Conservation (phyloP, 176 grass and related monocot genomes). For the Panicum miliaceum region DNA sequence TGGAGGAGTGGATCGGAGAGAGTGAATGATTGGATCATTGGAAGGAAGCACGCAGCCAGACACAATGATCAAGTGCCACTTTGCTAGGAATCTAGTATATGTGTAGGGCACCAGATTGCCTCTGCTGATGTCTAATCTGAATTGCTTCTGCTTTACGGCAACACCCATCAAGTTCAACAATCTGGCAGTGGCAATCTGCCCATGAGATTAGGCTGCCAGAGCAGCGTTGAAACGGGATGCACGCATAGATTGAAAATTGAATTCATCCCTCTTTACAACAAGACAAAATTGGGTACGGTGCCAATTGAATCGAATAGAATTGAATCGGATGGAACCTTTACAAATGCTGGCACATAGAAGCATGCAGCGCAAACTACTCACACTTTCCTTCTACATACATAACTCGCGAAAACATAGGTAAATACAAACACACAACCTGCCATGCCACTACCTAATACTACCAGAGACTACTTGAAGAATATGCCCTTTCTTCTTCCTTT, state of each 20-base stretch:
- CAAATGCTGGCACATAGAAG: background rate
- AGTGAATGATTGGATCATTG: background rate
- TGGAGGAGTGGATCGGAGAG: background rate
- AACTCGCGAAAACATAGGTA: background rate
- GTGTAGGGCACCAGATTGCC: background rate
- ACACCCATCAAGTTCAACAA: background rate
- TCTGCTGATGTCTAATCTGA: background rate
- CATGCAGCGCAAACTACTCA: background rate
- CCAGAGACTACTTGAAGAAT: conserved; percentile 83
- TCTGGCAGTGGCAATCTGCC: background rate
- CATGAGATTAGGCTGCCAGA: background rate
- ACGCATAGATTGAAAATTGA: background rate
- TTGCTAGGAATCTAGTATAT: background rate
- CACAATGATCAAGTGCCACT: conserved; percentile 6
- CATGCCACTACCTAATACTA: background rate
- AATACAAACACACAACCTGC: conserved; percentile 7
- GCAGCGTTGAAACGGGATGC: background rate
- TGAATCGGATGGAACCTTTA: conserved; percentile 21
- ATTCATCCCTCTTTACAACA: background rate
- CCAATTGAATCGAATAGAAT: background rate
- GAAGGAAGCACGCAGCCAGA: conserved; percentile 2
- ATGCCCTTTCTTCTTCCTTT: conserved; percentile 82
- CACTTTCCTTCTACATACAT: conserved; percentile 29
- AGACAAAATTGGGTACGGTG: background rate
- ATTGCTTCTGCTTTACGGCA: conserved; percentile 17